Evolutionary conservation across 2,329 filamentous ascomycete genomes (phyloP), one percentile per base, ranked within the genome.

Genomic region (Pseudogymnoascus sp.): DNA sequence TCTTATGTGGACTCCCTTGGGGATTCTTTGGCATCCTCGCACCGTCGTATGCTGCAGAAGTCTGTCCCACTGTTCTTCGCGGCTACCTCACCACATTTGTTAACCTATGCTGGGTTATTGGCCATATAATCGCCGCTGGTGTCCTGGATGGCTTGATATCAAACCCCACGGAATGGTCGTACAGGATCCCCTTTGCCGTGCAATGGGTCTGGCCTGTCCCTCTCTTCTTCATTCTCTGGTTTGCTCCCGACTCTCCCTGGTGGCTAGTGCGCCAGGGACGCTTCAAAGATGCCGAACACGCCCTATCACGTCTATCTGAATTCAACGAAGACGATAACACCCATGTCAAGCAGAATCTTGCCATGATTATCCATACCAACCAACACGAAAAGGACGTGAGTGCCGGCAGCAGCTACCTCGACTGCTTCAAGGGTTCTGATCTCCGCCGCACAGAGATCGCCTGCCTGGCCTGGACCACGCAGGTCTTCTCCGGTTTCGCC

Each of bases 381-480:
- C 72, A 77, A 57, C 71, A 81, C 2, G 82, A 85, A 66, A 72
- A 76, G 53, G 75, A 82, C 62, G 65, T 91, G 61, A 93, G 89
- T 3, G 75, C 77, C 8, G 90, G 90, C 33, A 83, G 89, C 6
- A 85, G 80, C 60, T 95, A 93, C 73, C 74, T 82, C 67, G 91
- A 96, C 73, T 95, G 91, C 75, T 95, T 96, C 81, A 86, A 81
- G 71, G 90, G 90, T 12, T 81, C 83, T 8, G 87, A 96, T 70
- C 77, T 87, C 58, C 87, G 91, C 63, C 84, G 91, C 20, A 95
- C 91, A 2, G 90, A 90, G 75, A 82, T 86, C 65, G 82, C 85
- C 3, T 85, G 82, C 74, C 81, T 84, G 77, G 78, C 80, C 43
- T 86, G 82, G 82, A 82, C 82, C 6, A 85, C 85, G 60, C 83